These are phyloP conservation scores for Cladophialophora psammophila DNA, from an alignment of 2,329 filamentous ascomycete genomes.

Conservation along the genomic window DNA sequence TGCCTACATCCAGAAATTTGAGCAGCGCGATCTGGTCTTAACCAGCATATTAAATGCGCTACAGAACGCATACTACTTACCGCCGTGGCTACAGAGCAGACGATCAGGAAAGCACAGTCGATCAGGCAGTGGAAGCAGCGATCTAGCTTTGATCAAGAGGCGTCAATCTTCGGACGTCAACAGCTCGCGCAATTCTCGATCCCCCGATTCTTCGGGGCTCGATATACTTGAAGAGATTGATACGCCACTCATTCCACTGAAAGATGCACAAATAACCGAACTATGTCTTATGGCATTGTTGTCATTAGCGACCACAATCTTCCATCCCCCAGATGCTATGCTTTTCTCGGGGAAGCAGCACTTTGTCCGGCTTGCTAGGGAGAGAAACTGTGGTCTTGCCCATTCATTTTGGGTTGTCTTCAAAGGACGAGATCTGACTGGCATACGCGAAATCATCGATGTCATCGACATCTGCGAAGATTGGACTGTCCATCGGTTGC, in stretches of 20 bases:
- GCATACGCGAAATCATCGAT: slow-evolving; percentile 24
- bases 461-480: slow-evolving; percentile 33
- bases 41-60: slow-evolving; percentile 30
- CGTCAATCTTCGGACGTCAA: slow-evolving; percentile 8
- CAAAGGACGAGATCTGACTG: background rate
- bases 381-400: slow-evolving; percentile 29
- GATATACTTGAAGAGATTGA: background rate
- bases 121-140: slow-evolving; percentile 20
- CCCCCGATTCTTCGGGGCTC: background rate
- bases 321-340: slow-evolving; percentile 4
- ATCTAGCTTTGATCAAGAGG: slow-evolving; percentile 8
- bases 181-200: background rate
- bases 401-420: slow-evolving; percentile 28
- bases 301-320: slow-evolving; percentile 27
- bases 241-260: slow-evolving; percentile 19
- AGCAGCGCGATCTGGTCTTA: slow-evolving; percentile 27
- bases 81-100: slow-evolving; percentile 18
- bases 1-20: slow-evolving; percentile 27
- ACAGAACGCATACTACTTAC: slow-evolving; percentile 31
- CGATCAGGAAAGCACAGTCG: slow-evolving; percentile 21
- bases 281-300: slow-evolving; percentile 31
- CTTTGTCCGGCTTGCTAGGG: slow-evolving; percentile 22
- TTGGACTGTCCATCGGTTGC: slow-evolving; percentile 34
- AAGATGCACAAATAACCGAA: slow-evolving; percentile 28
- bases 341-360: slow-evolving; percentile 20